Base-by-base conservation (phyloP, 192 early-diverging fungal species). In the Gaertneriomyces sp. region DNA sequence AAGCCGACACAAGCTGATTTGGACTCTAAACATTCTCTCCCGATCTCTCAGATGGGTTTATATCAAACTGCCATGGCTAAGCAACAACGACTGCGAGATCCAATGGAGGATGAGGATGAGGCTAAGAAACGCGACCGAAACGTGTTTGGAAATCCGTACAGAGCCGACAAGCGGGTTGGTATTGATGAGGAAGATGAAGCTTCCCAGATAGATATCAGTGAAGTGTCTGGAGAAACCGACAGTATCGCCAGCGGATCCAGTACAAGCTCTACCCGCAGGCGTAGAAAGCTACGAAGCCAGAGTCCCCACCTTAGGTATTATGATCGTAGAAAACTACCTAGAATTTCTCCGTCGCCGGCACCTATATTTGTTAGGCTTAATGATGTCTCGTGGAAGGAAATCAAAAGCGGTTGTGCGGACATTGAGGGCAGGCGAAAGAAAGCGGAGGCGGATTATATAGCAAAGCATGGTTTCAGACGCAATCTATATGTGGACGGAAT, bases 71-170 rank as follows among this genome's bases (percentile, higher is more conserved):
- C 76, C 11, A 87, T 88, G 82, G 65, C 74, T n/a, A 79, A 77
- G 25, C 71, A 75, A 40, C 76, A 81, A 9, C 82, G 79, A 38
- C 73, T 87, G 12, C 76, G 89, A 51, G 83, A 88, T 59, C 88
- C 90, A 8, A 69, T 87, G 42, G 65, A 85, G 43, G 84, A 86
- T 50, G 90, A 90, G 61, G 87, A 88, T 11, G 75, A 74, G 3
- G 65, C 78, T 12, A 76, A 75, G 61, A 76, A 79, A 56, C 74
- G 78, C 11, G 80, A 77, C 20, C 59, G 79, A 20, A 85, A 85
- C 9, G 82, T 90, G 80, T 91, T 90, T 76, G 90, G 90, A 33
- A 91, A 90, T 60, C 88, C 88, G 0, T 91, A 70, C 43, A 60
- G 61, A 8, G 8, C 11, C 1, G 69, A 57, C 42, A 70, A 64